phyloP scores from a whole-genome alignment of 768 basidiomycete genomes.

The Tulasnella sp. region DNA sequence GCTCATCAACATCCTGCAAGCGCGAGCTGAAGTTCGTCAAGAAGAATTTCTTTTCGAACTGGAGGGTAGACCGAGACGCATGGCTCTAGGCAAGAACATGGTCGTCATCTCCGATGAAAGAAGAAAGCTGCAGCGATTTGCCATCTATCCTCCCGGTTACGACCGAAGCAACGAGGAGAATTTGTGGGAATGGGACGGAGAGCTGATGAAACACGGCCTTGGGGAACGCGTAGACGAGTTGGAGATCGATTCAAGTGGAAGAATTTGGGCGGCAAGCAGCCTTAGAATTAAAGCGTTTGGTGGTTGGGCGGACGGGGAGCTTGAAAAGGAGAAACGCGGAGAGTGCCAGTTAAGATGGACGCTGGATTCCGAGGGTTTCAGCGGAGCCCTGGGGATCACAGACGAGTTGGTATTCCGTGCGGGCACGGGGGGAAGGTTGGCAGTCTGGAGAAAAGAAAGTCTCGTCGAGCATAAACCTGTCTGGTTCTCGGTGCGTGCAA shows the following conservation, averaged over 20 bases:
- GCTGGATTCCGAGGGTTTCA: neutral
- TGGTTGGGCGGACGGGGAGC: neutral
- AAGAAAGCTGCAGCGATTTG: neutral
- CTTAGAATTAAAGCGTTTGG: neutral
- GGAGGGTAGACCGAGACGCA: neutral
- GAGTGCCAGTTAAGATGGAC: neutral
- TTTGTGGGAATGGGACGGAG: neutral
- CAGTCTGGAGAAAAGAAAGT: neutral
- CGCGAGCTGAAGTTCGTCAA: neutral
- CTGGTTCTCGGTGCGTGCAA: neutral
- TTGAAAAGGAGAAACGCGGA: neutral
- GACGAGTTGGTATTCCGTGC: neutral
- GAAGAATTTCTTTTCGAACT: neutral
- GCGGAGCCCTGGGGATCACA: neutral
- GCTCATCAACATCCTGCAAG: neutral
- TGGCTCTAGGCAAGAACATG: neutral
- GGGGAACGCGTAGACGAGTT: neutral
- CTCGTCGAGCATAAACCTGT: neutral
- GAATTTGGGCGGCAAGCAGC: neutral
- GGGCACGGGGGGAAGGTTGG: neutral
- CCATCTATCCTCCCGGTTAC: neutral
- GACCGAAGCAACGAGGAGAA: neutral
- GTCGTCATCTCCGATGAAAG: neutral
- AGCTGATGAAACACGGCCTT: neutral
- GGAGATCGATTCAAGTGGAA: neutral